Evolutionary conservation across 2,329 filamentous ascomycete species (phyloP), one percentile per base, ranked within the genome.

Genomic region (Ascochyta fabae): DNA sequence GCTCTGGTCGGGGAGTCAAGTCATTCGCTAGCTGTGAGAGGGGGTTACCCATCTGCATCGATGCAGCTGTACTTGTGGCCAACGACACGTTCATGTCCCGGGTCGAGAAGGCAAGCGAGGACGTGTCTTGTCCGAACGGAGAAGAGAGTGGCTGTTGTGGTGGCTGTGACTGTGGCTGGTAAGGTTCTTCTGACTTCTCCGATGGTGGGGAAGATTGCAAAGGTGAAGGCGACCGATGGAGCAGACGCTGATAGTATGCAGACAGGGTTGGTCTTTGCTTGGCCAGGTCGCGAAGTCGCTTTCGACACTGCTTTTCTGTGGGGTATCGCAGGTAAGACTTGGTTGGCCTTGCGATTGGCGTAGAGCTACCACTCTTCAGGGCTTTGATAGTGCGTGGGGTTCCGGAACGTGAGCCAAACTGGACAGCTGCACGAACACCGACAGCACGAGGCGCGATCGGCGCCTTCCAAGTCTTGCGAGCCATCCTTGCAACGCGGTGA

Each of bases 171-270:
- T 45, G 44, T 13, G 39, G 44, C 10, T 41, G 59, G 6, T 46
- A 41, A 1, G 50, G 47, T 26, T 39, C 34, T 39, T 52, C 48
- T 4, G 62, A 56, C 12, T 77, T 53, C 39, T 69, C 67, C 10
- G 57, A 61, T 4, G 72, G 67, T n/a, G 73, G 71, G 27, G 75
- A 75, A 10, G 73, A 76, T 27, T 79, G 71, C 63, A 84, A 80
- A 3, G 86, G 86, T 23, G 85, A 87, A 10, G 86, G 86, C 50
- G 83, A 88, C 48, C 85, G 79, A 34, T 81, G 80, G 58, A 88
- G 77, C 63, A 88, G 78, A 56, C 86, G 81, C 67, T 87, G 84
- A 67, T 88, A 88, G 65, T 88, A 85, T 19, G 85, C 84, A 33
- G 85, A 83, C 45, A 88, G 82, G 6, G 81, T 84, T 53, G 86